These are phyloP conservation scores for Angomonas desouzai DNA, from an alignment of 208 protist species.

Conservation along the genomic window DNA sequence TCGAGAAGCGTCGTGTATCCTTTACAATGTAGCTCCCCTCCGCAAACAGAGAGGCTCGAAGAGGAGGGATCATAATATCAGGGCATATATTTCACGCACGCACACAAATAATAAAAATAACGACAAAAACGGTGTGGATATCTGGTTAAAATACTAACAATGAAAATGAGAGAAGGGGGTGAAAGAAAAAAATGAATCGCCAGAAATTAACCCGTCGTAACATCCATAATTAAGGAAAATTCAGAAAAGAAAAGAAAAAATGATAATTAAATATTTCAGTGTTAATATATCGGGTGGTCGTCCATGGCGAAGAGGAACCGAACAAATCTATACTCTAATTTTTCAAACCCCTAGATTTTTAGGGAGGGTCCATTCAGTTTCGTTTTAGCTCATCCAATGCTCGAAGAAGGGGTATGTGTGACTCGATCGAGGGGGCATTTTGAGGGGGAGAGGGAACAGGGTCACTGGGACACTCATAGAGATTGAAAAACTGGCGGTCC, in stretches of 20 bases:
- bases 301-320: too few relatives aligned
- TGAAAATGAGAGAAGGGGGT: not conserved
- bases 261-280: not conserved
- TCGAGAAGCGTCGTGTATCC: constrained; percentile 61
- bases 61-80: not conserved
- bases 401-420: constrained; percentile 27
- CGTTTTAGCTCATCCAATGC: constrained; percentile 1
- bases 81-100: not conserved
- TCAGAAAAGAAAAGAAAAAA: not conserved
- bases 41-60: constrained; percentile 9
- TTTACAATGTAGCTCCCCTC: constrained; percentile 42
- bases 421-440: constrained; percentile 66
- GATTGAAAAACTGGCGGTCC: constrained; percentile 36
- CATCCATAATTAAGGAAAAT: constrained; percentile 11
- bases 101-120: too few relatives aligned
- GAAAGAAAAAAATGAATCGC: not conserved
- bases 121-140: too few relatives aligned
- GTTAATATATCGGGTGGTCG: not conserved
- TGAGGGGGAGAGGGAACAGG: constrained; percentile 9
- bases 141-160: too few relatives aligned
- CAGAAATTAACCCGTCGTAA: constrained; percentile 8
- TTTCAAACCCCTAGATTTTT: too few relatives aligned
- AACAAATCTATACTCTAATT: not conserved
- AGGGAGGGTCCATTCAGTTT: not conserved
- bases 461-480: constrained; percentile 26